Conservation (phyloP, 1,139 yeast species). For the Candida dubliniensis region DNA sequence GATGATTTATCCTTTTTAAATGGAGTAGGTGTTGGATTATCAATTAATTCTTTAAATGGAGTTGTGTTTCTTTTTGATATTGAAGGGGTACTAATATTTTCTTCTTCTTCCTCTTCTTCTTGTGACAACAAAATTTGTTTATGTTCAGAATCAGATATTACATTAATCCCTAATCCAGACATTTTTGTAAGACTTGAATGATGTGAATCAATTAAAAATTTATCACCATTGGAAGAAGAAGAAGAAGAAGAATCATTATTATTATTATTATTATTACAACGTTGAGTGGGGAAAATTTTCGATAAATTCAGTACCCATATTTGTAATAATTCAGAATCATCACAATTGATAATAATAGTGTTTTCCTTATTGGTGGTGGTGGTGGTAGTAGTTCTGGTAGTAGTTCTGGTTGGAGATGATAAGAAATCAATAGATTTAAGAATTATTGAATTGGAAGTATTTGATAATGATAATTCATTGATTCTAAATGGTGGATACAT, state of each 20-base stretch:
- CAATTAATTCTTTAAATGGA: slow-evolving; percentile 9
- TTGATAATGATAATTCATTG: slow-evolving; percentile 28
- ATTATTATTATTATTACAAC: too few relatives aligned
- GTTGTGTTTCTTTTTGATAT: neutral
- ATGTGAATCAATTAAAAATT: slow-evolving; percentile 24
- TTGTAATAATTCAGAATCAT: slow-evolving; percentile 21
- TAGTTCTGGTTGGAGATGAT: slow-evolving; percentile 3
- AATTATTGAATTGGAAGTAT: slow-evolving; percentile 21
- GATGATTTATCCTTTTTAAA: slow-evolving; percentile 10
- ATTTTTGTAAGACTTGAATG: slow-evolving; percentile 20
- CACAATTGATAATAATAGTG: slow-evolving; percentile 17
- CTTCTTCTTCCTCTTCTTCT: neutral
- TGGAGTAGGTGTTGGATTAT: slow-evolving; percentile 17
- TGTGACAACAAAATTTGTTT: slow-evolving; percentile 6
- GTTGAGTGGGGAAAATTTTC: slow-evolving; percentile 32
- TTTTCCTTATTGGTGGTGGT: slow-evolving; percentile 5
- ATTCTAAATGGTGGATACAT: slow-evolving; percentile 45
- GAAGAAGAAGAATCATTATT: slow-evolving; percentile 10
- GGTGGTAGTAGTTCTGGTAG: slow-evolving; percentile 13
- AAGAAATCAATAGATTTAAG: slow-evolving; percentile 31
- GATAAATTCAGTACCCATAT: slow-evolving; percentile 32
- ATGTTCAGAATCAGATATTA: slow-evolving; percentile 22
- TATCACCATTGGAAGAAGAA: slow-evolving; percentile 22
- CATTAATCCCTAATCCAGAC: slow-evolving; percentile 40
- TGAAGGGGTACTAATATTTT: neutral